Conservation (phyloP, 2,329 filamentous ascomycete genomes). For the Massarina eburnea region DNA sequence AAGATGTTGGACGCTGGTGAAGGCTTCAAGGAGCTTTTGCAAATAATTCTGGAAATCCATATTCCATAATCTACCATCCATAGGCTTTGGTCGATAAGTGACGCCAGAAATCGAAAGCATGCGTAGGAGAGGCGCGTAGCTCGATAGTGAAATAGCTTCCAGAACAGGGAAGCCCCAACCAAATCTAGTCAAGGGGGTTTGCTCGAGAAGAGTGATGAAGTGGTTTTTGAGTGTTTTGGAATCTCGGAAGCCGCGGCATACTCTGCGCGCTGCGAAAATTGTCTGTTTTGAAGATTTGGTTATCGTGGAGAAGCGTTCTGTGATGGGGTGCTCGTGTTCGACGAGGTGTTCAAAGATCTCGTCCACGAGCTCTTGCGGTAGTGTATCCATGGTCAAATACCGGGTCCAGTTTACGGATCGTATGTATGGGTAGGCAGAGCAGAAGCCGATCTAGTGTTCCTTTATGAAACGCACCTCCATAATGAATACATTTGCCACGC, state of each 20-base stretch:
- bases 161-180: too few relatives aligned
- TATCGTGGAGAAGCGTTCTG: conserved; percentile 10
- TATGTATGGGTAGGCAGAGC: too few relatives aligned
- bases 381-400: too few relatives aligned
- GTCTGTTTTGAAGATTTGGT: conserved; percentile 2
- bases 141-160: too few relatives aligned
- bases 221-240: conserved; percentile 2
- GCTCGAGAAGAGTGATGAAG: conserved; percentile 8
- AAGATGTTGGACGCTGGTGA: too few relatives aligned
- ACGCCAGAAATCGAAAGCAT: conserved; percentile 6
- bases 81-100: neutral
- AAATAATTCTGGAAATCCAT: too few relatives aligned
- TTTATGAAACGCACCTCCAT: too few relatives aligned
- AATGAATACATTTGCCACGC: too few relatives aligned
- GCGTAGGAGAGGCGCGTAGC: neutral
- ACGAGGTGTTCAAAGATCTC: conserved; percentile 3
- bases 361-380: conserved; percentile 13
- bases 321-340: conserved; percentile 2
- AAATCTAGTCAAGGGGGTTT: conserved; percentile 1
- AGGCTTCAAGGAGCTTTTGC: too few relatives aligned
- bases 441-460: too few relatives aligned
- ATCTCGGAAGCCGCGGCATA: conserved; percentile 2
- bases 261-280: conserved; percentile 7
- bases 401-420: too few relatives aligned
- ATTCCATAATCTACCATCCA: neutral